A percentile compares a stretch with the other conserved stretches of the same genome.
These are phyloP conservation scores for Pseudogymnoascus sp. DNA, from an alignment of 2,329 filamentous ascomycete genomes.

Conservation along the genomic window DNA sequence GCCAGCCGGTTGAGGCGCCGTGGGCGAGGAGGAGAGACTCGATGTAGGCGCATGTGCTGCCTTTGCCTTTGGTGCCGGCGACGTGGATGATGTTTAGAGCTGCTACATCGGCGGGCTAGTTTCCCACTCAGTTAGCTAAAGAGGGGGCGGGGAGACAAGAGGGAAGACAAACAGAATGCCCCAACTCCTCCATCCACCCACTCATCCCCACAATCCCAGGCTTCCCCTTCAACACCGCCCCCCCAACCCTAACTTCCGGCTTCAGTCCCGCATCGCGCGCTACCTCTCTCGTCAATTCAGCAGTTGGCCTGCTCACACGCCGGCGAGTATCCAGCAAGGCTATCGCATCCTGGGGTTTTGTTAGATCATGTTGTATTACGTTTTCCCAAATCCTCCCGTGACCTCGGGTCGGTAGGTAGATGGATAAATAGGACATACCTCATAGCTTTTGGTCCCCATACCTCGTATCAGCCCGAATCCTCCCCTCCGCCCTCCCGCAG, in stretches of 20 bases:
- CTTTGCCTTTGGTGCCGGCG: constrained; percentile 65
- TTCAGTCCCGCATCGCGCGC: neutral
- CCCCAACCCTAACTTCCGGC: neutral
- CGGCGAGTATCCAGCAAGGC: neutral
- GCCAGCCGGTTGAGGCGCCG: constrained; percentile 25
- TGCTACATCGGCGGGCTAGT: constrained; percentile 42
- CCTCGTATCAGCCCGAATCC: neutral
- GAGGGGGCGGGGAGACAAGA: neutral
- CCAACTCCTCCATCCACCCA: constrained; percentile 66
- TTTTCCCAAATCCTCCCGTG: too few species aligned
- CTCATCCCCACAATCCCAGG: constrained; percentile 62
- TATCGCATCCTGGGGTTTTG: neutral
- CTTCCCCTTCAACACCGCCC: neutral
- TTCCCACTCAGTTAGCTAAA: too few species aligned
- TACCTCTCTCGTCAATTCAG: neutral
- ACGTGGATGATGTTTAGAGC: constrained; percentile 58
- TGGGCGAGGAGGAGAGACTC: constrained; percentile 50
- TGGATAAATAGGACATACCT: neutral
- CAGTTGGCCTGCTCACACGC: neutral
- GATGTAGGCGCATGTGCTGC: constrained; percentile 59
- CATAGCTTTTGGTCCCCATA: neutral
- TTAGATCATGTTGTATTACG: neutral
- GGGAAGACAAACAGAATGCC: constrained; percentile 49
- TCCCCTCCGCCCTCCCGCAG: neutral
- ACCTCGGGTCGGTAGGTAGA: neutral